Conservation (phyloP, 1,284 basidiomycete genomes). For the Mrakiaceae sp. region DNA sequence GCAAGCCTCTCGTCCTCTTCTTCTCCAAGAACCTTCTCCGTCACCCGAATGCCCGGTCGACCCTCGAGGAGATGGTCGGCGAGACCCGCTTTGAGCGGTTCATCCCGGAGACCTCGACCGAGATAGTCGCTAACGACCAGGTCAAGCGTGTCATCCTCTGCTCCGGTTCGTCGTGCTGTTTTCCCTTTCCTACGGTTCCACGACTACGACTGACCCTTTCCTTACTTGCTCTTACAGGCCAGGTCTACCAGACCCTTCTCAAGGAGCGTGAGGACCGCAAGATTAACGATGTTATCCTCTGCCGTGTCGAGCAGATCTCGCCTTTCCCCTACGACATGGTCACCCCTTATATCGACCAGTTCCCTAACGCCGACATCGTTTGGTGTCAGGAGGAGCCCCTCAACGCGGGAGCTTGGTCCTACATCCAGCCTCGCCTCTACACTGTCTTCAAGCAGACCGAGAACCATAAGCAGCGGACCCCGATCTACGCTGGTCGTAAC, state of each 20-base stretch:
- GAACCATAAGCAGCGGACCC: conserved; percentile 83
- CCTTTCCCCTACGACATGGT: conserved; percentile 93
- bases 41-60: conserved; percentile 81
- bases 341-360: conserved; percentile 82
- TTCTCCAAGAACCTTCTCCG: conserved; percentile 94
- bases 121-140: conserved; percentile 67
- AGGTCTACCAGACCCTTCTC: conserved; percentile 83
- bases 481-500: conserved; percentile 72
- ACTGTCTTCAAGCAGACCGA: conserved; percentile 62
- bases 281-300: conserved; percentile 87
- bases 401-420: conserved; percentile 89
- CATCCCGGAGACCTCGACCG: conserved; percentile 68
- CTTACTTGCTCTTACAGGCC: conserved; percentile 43
- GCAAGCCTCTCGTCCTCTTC: conserved; percentile 88
- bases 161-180: conserved; percentile 42
- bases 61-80: conserved; percentile 74
- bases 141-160: conserved; percentile 87
- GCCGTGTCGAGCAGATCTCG: conserved; percentile 84
- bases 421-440: conserved; percentile 65
- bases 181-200: not conserved
- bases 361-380: conserved; percentile 82
- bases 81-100: conserved; percentile 89
- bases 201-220: no score
- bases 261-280: conserved; percentile 80
- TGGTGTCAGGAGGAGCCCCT: conserved; percentile 92